Evolutionary conservation across 352 stramenopile species (phyloP).

Genomic region (Thraustotheca clavata): DNA sequence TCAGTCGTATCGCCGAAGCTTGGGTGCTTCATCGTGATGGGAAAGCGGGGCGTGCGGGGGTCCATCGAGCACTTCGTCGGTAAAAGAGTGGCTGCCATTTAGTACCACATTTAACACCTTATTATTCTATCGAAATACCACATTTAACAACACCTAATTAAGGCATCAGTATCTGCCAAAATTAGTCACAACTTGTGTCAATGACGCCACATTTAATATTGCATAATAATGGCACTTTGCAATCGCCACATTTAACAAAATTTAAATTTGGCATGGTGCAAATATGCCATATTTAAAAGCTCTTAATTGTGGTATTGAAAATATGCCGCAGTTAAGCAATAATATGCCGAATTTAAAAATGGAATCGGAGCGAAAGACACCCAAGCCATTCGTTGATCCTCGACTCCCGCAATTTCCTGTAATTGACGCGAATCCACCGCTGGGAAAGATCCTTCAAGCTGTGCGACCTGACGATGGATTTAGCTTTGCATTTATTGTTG

Average conservation of each 20-base stretch:
- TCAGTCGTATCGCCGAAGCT: conserved; percentile 57
- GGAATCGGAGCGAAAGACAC: conserved; percentile 8
- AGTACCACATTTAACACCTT: no score
- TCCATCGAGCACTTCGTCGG: conserved; percentile 25
- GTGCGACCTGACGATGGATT: neutral
- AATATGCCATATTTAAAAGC: no score
- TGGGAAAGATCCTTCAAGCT: conserved; percentile 7
- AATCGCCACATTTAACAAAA: neutral
- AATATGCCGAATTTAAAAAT: neutral
- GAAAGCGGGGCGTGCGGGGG: conserved; percentile 53
- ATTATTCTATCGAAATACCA: no score
- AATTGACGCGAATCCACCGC: conserved; percentile 11
- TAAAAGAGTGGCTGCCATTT: conserved; percentile 21
- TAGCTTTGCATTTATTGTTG: conserved; percentile 6
- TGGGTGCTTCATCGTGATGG: conserved; percentile 71
- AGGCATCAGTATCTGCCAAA: no score
- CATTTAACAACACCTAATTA: no score
- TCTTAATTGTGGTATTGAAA: neutral
- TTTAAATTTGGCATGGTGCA: no score
- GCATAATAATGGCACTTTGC: conserved; percentile 13
- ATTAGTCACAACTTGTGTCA: no score
- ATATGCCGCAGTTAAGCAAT: neutral
- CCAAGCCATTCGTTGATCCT: conserved; percentile 18
- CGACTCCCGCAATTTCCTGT: conserved; percentile 16
- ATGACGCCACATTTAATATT: no score